Conservation (phyloP, 2,329 filamentous ascomycete genomes). For the Botryotinia globosa region DNA sequence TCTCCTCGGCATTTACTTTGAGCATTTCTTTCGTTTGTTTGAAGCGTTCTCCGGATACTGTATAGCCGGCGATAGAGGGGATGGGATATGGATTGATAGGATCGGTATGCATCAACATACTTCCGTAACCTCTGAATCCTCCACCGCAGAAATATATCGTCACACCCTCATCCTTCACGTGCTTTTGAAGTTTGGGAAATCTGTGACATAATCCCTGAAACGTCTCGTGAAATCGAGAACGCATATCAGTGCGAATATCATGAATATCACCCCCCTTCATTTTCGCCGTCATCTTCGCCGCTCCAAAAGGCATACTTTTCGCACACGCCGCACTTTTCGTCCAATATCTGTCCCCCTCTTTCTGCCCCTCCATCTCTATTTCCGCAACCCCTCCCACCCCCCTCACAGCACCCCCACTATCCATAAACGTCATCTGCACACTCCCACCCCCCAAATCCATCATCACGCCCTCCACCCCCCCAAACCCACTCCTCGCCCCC, state of each 20-base stretch:
- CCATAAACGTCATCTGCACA: slow-evolving; percentile 63
- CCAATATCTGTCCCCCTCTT: slow-evolving; percentile 44
- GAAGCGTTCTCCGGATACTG: slow-evolving; percentile 61
- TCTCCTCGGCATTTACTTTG: slow-evolving; percentile 47
- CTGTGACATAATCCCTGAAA: slow-evolving; percentile 51
- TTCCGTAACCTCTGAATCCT: slow-evolving; percentile 87
- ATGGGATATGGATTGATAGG: slow-evolving; percentile 76
- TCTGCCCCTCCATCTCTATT: slow-evolving; percentile 19
- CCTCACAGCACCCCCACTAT: slow-evolving; percentile 32
- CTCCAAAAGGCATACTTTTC: slow-evolving; percentile 59
- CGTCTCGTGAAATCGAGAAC: slow-evolving; percentile 55
- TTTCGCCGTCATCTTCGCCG: slow-evolving; percentile 53
- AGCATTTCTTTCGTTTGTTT: slow-evolving; percentile 51
- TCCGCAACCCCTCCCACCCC: slow-evolving; percentile 20
- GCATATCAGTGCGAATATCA: slow-evolving; percentile 40
- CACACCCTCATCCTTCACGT: slow-evolving; percentile 45
- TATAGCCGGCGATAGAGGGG: slow-evolving; percentile 77
- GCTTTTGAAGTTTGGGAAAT: slow-evolving; percentile 43
- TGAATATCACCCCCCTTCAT: slow-evolving; percentile 39
- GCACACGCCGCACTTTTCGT: slow-evolving; percentile 53
- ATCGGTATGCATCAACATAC: slow-evolving; percentile 79
- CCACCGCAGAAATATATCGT: slow-evolving; percentile 85
- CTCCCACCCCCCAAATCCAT: slow-evolving; percentile 81
- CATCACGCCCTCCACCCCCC: slow-evolving; percentile 69
- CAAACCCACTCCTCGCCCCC: slow-evolving; percentile 75